Evolutionary conservation across 805 yeast genomes (phyloP).

Genomic region (Saccharomycopsis sp.): DNA sequence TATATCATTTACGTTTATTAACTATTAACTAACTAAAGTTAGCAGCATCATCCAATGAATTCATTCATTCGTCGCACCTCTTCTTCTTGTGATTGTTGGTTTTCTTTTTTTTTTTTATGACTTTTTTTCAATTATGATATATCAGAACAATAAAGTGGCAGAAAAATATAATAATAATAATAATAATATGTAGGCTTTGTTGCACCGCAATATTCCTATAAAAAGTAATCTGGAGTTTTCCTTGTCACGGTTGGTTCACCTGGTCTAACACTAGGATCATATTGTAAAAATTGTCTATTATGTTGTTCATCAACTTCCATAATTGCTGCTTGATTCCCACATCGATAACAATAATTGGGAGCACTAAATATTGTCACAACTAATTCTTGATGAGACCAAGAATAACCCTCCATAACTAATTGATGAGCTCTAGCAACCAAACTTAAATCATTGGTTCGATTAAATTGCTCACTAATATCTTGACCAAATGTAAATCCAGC

Average conservation of each 20-base stretch:
- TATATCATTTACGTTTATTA: too few relatives aligned
- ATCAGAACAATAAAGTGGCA: neutral
- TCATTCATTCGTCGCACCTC: neutral
- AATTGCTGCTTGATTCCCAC: slow-evolving; percentile 97
- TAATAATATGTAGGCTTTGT: too few relatives aligned
- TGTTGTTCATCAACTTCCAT: slow-evolving; percentile 97
- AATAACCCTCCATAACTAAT: slow-evolving; percentile 94
- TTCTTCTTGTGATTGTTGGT: neutral
- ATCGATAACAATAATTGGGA: slow-evolving; percentile 93
- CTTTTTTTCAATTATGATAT: neutral
- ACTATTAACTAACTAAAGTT: too few relatives aligned
- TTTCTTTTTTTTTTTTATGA: neutral
- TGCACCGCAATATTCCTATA: too few relatives aligned
- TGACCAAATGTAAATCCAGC: slow-evolving; percentile 98
- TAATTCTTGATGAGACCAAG: slow-evolving; percentile 90
- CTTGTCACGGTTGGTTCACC: slow-evolving; percentile 97
- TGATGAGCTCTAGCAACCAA: slow-evolving; percentile 94
- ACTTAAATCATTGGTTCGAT: slow-evolving; percentile 79
- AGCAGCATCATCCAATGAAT: too few relatives aligned
- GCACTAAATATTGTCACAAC: slow-evolving; percentile 94
- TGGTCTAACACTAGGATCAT: slow-evolving; percentile 94
- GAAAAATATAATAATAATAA: too few relatives aligned
- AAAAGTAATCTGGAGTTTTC: slow-evolving; percentile 94
- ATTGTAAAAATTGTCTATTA: slow-evolving; percentile 85
- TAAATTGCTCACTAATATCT: slow-evolving; percentile 89